Evolutionary conservation across 202 grass and related monocot species (phyloP).

Genomic region (Setaria viridis): DNA sequence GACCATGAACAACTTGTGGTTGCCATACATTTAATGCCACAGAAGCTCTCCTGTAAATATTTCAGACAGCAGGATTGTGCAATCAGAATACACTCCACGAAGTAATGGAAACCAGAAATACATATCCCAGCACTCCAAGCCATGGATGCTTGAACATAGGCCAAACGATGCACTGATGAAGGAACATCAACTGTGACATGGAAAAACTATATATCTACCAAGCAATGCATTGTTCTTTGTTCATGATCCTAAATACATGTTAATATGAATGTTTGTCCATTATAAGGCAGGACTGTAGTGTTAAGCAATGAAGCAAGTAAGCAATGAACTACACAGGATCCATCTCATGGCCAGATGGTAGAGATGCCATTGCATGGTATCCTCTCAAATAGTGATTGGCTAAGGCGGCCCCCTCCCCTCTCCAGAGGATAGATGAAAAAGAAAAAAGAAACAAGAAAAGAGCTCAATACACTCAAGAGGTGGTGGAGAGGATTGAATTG

Average conservation of each 20-base stretch:
- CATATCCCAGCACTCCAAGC: not conserved
- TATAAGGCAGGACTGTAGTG: not conserved
- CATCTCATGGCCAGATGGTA: not conserved
- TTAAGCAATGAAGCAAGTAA: slow-evolving; percentile 9
- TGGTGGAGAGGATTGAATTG: not conserved
- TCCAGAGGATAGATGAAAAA: not conserved
- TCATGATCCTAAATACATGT: not conserved
- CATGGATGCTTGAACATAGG: not conserved
- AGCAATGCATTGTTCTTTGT: not conserved
- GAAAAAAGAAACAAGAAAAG: not conserved
- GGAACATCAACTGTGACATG: not conserved
- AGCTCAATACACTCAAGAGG: not conserved
- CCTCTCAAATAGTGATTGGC: not conserved
- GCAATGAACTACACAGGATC: not conserved
- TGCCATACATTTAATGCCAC: slow-evolving; percentile 96
- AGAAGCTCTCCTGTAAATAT: slow-evolving; percentile 74
- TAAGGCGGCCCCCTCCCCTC: not conserved
- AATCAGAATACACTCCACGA: slow-evolving; percentile 11
- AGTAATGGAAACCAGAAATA: slow-evolving; percentile 7
- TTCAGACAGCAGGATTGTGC: not conserved
- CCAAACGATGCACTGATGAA: not conserved
- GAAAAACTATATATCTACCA: not conserved
- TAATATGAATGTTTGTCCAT: not conserved
- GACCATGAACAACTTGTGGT: slow-evolving; percentile 81
- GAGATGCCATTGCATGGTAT: not conserved